These are phyloP conservation scores for Ganoderma lingzhi DNA, from an alignment of 1,284 basidiomycete species.

Conservation along the genomic window DNA sequence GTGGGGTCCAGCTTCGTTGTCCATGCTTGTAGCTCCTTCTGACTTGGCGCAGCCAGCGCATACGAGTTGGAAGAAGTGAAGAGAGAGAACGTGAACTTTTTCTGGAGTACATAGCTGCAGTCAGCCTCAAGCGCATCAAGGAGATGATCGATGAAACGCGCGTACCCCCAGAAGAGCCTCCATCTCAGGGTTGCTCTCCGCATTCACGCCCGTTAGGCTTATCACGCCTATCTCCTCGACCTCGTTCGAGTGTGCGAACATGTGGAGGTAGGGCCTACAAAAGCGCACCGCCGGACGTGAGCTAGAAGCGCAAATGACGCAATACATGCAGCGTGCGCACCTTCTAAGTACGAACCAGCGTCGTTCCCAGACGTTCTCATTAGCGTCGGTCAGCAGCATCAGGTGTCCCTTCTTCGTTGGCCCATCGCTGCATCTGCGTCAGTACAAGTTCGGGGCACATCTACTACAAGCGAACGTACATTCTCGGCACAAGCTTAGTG, in stretches of 20 bases:
- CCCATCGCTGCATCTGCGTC: constrained; percentile 62
- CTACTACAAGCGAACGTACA: constrained; percentile 51
- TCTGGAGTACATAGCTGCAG: constrained; percentile 54
- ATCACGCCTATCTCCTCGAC: constrained; percentile 87
- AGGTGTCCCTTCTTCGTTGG: constrained; percentile 88
- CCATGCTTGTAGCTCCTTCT: constrained; percentile 87
- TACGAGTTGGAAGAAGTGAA: constrained; percentile 92
- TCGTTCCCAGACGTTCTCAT: constrained; percentile 82
- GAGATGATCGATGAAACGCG: background rate
- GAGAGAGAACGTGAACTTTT: constrained; percentile 84
- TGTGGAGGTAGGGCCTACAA: constrained; percentile 86
- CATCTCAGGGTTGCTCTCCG: constrained; percentile 89
- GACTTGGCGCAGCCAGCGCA: constrained; percentile 80
- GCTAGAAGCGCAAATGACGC: constrained; percentile 1
- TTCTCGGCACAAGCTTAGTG: constrained; percentile 75
- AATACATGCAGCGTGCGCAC: constrained; percentile 50
- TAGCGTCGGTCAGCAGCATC: constrained; percentile 81
- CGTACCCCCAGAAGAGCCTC: constrained; percentile 87
- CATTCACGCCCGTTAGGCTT: constrained; percentile 85
- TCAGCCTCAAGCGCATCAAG: constrained; percentile 13
- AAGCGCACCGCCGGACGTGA: constrained; percentile 8
- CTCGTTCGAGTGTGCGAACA: constrained; percentile 86
- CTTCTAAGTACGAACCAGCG: constrained; percentile 91
- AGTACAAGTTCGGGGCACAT: background rate
- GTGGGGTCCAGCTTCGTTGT: constrained; percentile 84